These are phyloP conservation scores for Ilyonectria sp. DNA, from an alignment of 2,329 filamentous ascomycete species.

Conservation along the genomic window DNA sequence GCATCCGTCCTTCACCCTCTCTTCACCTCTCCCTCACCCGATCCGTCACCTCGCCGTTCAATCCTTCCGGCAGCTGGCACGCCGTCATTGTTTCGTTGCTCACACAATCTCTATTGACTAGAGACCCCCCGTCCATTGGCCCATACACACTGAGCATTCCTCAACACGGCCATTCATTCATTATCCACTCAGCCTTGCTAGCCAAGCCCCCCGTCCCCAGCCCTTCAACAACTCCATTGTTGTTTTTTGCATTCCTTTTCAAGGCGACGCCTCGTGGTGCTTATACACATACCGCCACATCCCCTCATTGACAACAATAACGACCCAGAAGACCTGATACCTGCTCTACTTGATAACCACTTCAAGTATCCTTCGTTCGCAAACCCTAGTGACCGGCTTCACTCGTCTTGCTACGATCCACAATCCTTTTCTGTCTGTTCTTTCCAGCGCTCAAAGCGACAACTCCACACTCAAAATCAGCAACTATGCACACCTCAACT, in stretches of 20 bases:
- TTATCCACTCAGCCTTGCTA: not conserved
- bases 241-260: not conserved
- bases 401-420: conserved; percentile 5
- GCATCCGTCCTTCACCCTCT: conserved; percentile 31
- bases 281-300: not conserved
- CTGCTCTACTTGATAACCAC: not conserved
- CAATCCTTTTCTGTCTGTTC: not conserved
- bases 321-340: not conserved
- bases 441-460: not conserved
- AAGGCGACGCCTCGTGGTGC: not conserved
- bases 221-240: not conserved
- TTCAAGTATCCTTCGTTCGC: conserved; percentile 3
- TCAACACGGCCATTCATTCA: conserved; percentile 24
- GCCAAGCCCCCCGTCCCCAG: not conserved
- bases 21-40: not conserved
- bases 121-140: conserved; percentile 17
- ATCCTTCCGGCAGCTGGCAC: conserved; percentile 53
- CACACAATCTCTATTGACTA: conserved; percentile 33
- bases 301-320: conserved; percentile 1
- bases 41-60: conserved; percentile 47
- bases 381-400: conserved; percentile 6
- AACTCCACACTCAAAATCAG: conserved; percentile 31
- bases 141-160: conserved; percentile 19
- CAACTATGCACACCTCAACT: conserved; percentile 45
- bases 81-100: conserved; percentile 36